Evolutionary conservation across 2,329 filamentous ascomycete species (phyloP), one percentile per base, ranked within the genome.

Genomic region (Nannizzia gypsea): DNA sequence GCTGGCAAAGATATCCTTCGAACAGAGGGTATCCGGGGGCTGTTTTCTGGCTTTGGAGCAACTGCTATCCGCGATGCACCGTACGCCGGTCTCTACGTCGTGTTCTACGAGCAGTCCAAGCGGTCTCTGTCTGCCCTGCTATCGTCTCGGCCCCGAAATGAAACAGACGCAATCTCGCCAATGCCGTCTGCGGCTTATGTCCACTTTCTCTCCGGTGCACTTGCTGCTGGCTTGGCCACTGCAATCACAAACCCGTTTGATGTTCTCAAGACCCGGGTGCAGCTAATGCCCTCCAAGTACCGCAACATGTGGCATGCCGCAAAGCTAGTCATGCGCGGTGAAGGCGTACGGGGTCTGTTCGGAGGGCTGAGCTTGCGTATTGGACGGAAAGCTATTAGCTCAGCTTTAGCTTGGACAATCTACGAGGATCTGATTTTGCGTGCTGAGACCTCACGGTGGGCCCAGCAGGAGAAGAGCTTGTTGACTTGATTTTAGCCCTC

Each of bases 231-330:
- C 1, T 76, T 88, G 31, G 95, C 90, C 59, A 96, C 91, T 0
- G 86, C 87, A 3, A 80, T 97, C 40, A 96, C 93, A 6, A 99
- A 99, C 72, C 93, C 93, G 0, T 97, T 97, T 68, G 93, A 99
- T 73, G 90, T 90, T 0, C 85, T 97, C 72, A 99, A 99, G 77
- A 99, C 93, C 22, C 80, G 93, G 56, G 84, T 99, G 66, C 93
- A 99, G 75, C 79, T 99, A 36, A 89, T 95, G 77, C 93, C 93
- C 2, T 79, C 78, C 5, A 81, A 83, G 60, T 99, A 97, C 70
- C 80, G 81, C 36, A 96, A 97, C 68, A 89, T 92, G 81, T 73
- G 88, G 65, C 84, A 88, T 63, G 90, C 91, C 0, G 84, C 81
- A 44, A 81, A 79, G 67, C 80, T 84, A 69, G 96, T 99, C 87